Conservation (phyloP, 768 basidiomycete species). For the Infundibulicybe gibba region DNA sequence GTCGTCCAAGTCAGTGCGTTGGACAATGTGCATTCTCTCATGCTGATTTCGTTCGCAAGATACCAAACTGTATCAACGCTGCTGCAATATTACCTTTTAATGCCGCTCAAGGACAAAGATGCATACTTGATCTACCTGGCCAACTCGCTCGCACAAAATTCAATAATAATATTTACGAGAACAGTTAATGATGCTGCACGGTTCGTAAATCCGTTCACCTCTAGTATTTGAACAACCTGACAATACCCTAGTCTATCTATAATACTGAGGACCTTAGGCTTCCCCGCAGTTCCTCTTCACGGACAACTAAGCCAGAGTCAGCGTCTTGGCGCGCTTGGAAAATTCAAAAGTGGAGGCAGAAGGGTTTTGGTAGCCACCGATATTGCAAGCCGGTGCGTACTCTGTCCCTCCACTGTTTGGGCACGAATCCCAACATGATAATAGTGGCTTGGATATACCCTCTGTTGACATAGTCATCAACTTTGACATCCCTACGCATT, state of each 20-base stretch:
- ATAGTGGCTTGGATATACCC: conserved; percentile 91
- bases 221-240: not conserved
- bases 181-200: conserved; percentile 92
- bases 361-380: conserved; percentile 94
- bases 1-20: conserved; percentile 71
- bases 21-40: not conserved
- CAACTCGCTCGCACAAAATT: conserved; percentile 87
- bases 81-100: conserved; percentile 93
- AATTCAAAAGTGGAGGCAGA: conserved; percentile 94
- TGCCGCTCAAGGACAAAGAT: conserved; percentile 90
- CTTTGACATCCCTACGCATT: conserved; percentile 96
- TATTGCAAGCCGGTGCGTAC: conserved; percentile 80
- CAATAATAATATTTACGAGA: conserved; percentile 93
- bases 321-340: conserved; percentile 86
- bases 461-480: conserved; percentile 96
- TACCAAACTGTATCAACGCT: conserved; percentile 96
- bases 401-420: not conserved
- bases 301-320: conserved; percentile 94
- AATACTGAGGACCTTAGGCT: conserved; percentile 85
- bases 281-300: conserved; percentile 93
- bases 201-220: conserved; percentile 28
- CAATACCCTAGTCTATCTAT: conserved; percentile 64
- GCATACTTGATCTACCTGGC: conserved; percentile 85
- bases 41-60: conserved; percentile 35
- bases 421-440: not conserved